Evolutionary conservation across 1,139 yeast species (phyloP).

Genomic region (Suhomyces terraborum): DNA sequence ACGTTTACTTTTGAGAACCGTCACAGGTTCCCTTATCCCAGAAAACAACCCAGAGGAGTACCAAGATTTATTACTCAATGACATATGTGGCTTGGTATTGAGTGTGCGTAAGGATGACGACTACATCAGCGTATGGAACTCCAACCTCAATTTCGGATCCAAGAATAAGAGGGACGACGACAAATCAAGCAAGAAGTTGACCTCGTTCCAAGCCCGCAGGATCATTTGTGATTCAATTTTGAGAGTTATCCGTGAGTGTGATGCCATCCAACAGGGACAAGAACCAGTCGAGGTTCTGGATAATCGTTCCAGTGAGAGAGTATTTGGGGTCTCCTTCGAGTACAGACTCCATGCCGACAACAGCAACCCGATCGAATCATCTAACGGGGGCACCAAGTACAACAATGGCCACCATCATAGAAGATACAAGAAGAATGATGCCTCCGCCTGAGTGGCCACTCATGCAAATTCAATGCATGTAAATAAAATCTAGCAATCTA

Average conservation of each 20-base stretch:
- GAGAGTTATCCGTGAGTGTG: constrained; percentile 52
- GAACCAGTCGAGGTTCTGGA: constrained; percentile 36
- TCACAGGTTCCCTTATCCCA: constrained; percentile 49
- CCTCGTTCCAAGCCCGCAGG: constrained; percentile 50
- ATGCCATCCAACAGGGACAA: constrained; percentile 39
- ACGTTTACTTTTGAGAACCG: constrained; percentile 45
- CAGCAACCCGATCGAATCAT: constrained; percentile 21
- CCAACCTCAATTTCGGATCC: constrained; percentile 40
- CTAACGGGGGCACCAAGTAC: constrained; percentile 13
- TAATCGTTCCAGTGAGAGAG: constrained; percentile 42
- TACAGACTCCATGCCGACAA: constrained; percentile 48
- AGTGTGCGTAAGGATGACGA: constrained; percentile 54
- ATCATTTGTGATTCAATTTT: constrained; percentile 52
- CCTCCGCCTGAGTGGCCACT: background rate
- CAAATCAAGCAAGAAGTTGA: constrained; percentile 32
- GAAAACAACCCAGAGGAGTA: constrained; percentile 27
- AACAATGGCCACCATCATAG: constrained; percentile 16
- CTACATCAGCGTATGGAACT: constrained; percentile 56
- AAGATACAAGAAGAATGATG: constrained; percentile 12
- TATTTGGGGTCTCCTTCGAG: constrained; percentile 48
- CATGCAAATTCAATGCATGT: too few relatives aligned
- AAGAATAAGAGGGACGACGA: constrained; percentile 26
- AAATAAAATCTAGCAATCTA: too few relatives aligned
- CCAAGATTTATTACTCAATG: constrained; percentile 42
- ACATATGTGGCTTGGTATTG: constrained; percentile 54